phyloP scores from a whole-genome alignment of 768 basidiomycete genomes.

The Tulasnella sp. region DNA sequence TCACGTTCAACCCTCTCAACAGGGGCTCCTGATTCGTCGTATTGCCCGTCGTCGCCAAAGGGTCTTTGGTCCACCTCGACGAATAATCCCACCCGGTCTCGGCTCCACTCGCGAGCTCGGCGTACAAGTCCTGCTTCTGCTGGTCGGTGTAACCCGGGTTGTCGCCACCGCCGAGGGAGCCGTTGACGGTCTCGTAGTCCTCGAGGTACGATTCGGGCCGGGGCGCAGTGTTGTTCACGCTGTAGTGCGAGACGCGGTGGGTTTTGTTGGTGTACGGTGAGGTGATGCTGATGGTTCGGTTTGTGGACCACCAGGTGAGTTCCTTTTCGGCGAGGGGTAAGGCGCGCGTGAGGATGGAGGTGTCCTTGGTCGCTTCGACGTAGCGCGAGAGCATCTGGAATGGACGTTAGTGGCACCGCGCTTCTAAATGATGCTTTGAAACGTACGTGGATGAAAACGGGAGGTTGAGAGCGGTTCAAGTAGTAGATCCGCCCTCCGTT shows the following conservation, averaged over 20 bases:
- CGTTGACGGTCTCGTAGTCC: constrained; percentile 75
- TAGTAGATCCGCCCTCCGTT: constrained; percentile 93
- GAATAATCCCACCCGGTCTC: constrained; percentile 56
- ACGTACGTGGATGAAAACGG: constrained; percentile 68
- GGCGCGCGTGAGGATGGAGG: constrained; percentile 60
- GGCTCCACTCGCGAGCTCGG: constrained; percentile 79
- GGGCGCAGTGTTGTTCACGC: constrained; percentile 74
- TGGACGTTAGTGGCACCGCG: not conserved
- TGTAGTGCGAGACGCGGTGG: constrained; percentile 57
- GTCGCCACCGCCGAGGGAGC: constrained; percentile 32
- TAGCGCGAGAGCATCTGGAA: constrained; percentile 82
- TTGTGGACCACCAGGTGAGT: constrained; percentile 67
- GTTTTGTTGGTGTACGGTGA: constrained; percentile 61
- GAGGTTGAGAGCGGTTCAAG: constrained; percentile 85
- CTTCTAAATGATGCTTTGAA: no score
- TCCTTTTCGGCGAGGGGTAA: constrained; percentile 81
- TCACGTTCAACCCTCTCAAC: constrained; percentile 59
- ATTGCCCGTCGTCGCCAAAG: constrained; percentile 26
- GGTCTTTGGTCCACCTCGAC: constrained; percentile 32
- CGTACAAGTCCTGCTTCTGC: constrained; percentile 55
- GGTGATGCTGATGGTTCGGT: constrained; percentile 55
- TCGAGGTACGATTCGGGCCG: constrained; percentile 58
- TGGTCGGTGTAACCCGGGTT: constrained; percentile 38
- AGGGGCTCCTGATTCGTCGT: constrained; percentile 38
- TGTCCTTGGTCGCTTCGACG: constrained; percentile 58